These are phyloP conservation scores for Panaeolus cyanescens DNA, from an alignment of 768 basidiomycete species.

Conservation along the genomic window DNA sequence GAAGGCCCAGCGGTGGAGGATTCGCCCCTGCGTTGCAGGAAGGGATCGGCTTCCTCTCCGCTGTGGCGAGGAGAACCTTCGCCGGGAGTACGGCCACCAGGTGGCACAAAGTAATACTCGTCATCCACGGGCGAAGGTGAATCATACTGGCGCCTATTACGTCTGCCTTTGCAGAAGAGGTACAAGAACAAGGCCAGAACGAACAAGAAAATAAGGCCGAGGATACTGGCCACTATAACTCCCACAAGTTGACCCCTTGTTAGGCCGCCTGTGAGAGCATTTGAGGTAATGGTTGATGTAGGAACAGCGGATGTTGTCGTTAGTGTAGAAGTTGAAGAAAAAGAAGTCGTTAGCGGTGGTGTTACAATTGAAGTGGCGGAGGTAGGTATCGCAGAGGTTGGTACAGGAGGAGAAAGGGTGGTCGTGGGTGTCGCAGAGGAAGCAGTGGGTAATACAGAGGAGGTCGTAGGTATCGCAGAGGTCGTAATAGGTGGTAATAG, in stretches of 20 bases:
- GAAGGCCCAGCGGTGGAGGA: constrained; percentile 10
- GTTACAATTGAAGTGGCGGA: constrained; percentile 28
- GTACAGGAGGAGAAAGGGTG: constrained; percentile 22
- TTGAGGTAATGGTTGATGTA: constrained; percentile 20
- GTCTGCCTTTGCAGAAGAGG: constrained; percentile 52
- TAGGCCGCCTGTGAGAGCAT: constrained; percentile 23
- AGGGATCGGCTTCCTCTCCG: constrained; percentile 70
- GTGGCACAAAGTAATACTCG: constrained; percentile 40
- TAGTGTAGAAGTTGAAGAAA: constrained; percentile 19
- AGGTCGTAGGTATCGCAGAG: constrained; percentile 27
- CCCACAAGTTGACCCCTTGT: constrained; percentile 50
- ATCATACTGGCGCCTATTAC: constrained; percentile 36
- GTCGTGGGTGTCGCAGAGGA: constrained; percentile 16
- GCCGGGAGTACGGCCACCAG: constrained; percentile 44
- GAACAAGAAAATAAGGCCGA: constrained; percentile 60
- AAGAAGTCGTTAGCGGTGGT: constrained; percentile 21
- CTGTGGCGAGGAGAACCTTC: constrained; percentile 71
- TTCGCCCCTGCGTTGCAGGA: constrained; percentile 44
- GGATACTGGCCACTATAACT: constrained; percentile 60
- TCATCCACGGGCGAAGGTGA: constrained; percentile 36
- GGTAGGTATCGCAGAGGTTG: constrained; percentile 23
- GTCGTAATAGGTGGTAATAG: constrained; percentile 29
- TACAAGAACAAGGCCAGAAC: constrained; percentile 47
- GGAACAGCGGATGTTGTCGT: constrained; percentile 22
- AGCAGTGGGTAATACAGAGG: constrained; percentile 23